Base-by-base conservation (phyloP, 139 green algal species). In the Tetradesmus lagerheimii region DNA sequence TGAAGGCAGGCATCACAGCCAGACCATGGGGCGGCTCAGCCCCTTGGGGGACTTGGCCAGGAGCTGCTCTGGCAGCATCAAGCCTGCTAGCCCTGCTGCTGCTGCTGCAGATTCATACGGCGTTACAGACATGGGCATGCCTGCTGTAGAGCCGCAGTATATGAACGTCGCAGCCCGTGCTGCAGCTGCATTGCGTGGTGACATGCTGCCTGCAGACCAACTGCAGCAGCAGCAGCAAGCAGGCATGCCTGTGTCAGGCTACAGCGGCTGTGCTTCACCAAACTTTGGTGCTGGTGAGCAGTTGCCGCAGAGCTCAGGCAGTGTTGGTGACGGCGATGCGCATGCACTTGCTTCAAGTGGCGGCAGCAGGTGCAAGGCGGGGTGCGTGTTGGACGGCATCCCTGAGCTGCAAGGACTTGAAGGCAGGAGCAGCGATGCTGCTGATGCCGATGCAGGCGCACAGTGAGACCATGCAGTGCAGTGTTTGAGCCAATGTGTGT, bases 341-440 rank as follows among this genome's bases (percentile, higher is more conserved):
- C n/a, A 27, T 20, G n/a, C 71, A 6, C 1, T 5, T 4, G 71
- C 6, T 6, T 4, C 25, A 11, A 5, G n/a, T 27, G 31, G 71
- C 4, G 31, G 71, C 71, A 79, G 71, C 71, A 38, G 71, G 31
- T 41, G n/a, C 71, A 37, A 20, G 11, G 71, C 31, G 9, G n/a
- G 71, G n/a, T 79, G 71, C 29, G 31, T 25, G 12, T 37, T 88
- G 34, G 82, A 37, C 37, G 35, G 29, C 11, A 80, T 88, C 6
- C 62, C 83, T 45, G 83, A 88, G 64, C 57, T 53, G 37, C 62
- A n/a, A 16, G 83, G 35, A 11, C 66, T 50, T 25, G 82, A 79
- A 34, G 82, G 57, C 23, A 37, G 82, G 23, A 35, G 66, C 47
- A 87, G 82, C 38, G 82, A 87, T 57, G 57, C 35, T 25, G 47